These are phyloP conservation scores for Coemansia sp. DNA, from an alignment of 192 early-diverging fungal species.

Conservation along the genomic window DNA sequence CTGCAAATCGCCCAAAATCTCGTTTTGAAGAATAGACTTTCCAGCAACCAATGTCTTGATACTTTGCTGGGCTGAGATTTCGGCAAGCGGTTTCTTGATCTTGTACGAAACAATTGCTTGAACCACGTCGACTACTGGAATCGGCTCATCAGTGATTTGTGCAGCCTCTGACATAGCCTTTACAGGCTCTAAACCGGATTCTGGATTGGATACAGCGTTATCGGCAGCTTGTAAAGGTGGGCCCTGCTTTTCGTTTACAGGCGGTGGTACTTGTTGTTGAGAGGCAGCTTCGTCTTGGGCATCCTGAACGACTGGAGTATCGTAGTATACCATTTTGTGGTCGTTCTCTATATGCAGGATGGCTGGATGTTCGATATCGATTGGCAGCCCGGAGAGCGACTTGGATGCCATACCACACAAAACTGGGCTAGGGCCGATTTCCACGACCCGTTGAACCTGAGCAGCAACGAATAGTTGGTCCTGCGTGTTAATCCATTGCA, in stretches of 20 bases:
- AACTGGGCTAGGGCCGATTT: conserved; percentile 83
- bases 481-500: conserved; percentile 94
- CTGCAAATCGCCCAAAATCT: background rate
- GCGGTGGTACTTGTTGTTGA: too few species aligned
- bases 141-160: conserved; percentile 66
- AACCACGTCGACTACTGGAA: conserved; percentile 74
- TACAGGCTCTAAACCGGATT: too few species aligned
- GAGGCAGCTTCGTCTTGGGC: too few species aligned
- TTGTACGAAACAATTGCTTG: conserved; percentile 84
- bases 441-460: conserved; percentile 79
- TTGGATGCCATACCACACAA: conserved; percentile 84
- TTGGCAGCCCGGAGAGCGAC: background rate
- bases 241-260: too few species aligned
- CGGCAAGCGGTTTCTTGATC: conserved; percentile 76
- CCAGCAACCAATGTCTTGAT: conserved; percentile 62
- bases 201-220: conserved; percentile 78
- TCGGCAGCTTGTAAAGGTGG: too few species aligned
- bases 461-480: conserved; percentile 75
- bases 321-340: conserved; percentile 18
- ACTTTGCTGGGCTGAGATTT: conserved; percentile 69
- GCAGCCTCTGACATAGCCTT: too few species aligned
- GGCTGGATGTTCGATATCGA: background rate
- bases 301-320: conserved; percentile 76
- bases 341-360: conserved; percentile 27
- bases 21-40: background rate